Conservation (phyloP, 2,329 filamentous ascomycete genomes). For the Juglanconis oblonga region DNA sequence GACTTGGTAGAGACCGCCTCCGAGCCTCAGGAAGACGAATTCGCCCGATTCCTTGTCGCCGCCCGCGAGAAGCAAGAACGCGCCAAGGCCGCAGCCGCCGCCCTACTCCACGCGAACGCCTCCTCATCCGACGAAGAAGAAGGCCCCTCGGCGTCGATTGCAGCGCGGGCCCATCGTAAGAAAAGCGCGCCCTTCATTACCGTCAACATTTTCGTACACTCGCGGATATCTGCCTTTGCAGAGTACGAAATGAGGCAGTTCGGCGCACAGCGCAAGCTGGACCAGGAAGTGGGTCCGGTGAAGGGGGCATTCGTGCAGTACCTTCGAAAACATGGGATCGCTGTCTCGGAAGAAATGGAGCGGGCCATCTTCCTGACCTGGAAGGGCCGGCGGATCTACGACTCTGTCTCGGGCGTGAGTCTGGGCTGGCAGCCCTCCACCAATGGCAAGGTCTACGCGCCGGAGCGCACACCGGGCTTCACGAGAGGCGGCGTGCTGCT, state of each 20-base stretch:
- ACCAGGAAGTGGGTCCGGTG: conserved; percentile 11
- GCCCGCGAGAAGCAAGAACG: conserved; percentile 33
- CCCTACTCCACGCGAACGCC: conserved; percentile 18
- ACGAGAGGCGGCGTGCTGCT: conserved; percentile 61
- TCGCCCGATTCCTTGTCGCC: conserved; percentile 42
- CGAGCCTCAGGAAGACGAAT: conserved; percentile 37
- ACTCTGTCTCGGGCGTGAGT: conserved; percentile 68
- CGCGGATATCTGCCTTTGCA: conserved; percentile 52
- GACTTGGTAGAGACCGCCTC: not conserved
- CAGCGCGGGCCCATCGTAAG: not conserved
- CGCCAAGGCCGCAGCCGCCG: conserved; percentile 25
- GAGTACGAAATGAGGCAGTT: conserved; percentile 11
- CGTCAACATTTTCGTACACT: conserved; percentile 65
- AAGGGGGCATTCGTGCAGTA: not conserved
- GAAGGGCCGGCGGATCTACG: conserved; percentile 69
- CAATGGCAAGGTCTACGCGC: conserved; percentile 39
- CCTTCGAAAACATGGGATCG: not conserved
- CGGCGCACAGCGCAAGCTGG: conserved; percentile 9
- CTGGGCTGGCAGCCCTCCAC: conserved; percentile 56
- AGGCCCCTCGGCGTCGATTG: not conserved
- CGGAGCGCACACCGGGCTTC: conserved; percentile 38
- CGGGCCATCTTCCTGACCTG: conserved; percentile 73
- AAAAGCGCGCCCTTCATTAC: not conserved
- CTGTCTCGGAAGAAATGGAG: conserved; percentile 30
- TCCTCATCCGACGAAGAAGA: conserved; percentile 20